Base-by-base conservation (phyloP, 2,329 filamentous ascomycete species). In the Colletotrichum viniferum region DNA sequence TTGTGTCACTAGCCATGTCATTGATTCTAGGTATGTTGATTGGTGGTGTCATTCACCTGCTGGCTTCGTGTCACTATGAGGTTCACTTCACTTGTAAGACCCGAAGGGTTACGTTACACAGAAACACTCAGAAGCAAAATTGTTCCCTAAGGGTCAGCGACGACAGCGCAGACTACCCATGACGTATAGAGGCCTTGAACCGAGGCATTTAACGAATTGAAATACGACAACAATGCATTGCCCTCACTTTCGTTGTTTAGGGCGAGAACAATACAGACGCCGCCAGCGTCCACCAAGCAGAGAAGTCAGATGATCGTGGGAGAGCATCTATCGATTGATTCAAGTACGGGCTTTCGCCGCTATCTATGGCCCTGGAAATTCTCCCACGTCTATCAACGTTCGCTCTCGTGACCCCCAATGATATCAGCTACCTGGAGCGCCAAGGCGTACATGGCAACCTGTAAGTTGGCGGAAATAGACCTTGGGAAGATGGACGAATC, bases 391-490 rank as follows among this genome's bases (percentile, higher is more conserved):
- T 9, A 24, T 21, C 12, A 16, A n/a, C 38, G 5, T 26, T 64
- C 55, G 30, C 38, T 38, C 14, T 24, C 16, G 3, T 64, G 34
- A 30, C 30, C 52, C 14, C 52, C 56, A 32, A 92, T 92, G n/a
- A 88, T 87, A 80, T 90, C 90, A 4, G 90, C 89, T 4, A 90
- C 90, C 83, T 92, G 92, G 82, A 92, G 90, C 6, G 86, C 87
- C 34, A 91, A 83, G 80, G 91, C 90, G 78, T 90, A 91, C 1
- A 87, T 87, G 1, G 90, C 86, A 1, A 89, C 80, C 6, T 86
- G 85, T 34, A 88, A 85, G 78, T 89, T 81, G 3, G 81, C 77
- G 28, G 81, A 76, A 5, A 84, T 84, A 38, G 85, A 81, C 13
- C 85, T 79, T 10, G 82, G 85, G 30, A 73, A 68, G 36, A 73